Evolutionary conservation across 2,329 filamentous ascomycete species (phyloP).

Genomic region (Cryphonectria radicalis): DNA sequence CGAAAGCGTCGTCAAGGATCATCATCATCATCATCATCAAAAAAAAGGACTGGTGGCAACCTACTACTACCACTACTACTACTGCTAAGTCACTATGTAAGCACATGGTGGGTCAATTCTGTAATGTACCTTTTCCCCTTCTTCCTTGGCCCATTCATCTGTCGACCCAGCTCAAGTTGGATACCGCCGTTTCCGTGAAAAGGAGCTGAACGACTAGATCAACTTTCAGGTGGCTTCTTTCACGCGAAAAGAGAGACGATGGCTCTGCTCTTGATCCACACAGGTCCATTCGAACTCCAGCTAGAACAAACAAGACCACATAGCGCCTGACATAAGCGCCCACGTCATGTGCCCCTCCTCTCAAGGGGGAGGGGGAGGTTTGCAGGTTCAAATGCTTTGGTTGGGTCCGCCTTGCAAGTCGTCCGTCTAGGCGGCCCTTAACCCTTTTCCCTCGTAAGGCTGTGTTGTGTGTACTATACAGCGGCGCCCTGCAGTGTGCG

Average conservation of each 20-base stretch:
- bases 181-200: background rate
- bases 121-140: background rate
- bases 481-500: background rate
- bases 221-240: background rate
- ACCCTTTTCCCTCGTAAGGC: too few relatives aligned
- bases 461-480: background rate
- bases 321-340: conserved; percentile 19
- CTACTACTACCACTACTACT: too few relatives aligned
- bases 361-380: background rate
- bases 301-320: background rate
- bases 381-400: background rate
- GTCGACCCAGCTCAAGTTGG: background rate
- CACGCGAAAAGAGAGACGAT: background rate
- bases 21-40: too few relatives aligned
- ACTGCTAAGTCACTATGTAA: background rate
- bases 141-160: too few relatives aligned
- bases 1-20: background rate
- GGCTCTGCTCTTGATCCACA: background rate
- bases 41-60: background rate
- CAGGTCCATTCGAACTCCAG: background rate
- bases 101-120: background rate
- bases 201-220: background rate
- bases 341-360: conserved; percentile 17
- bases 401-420: background rate
- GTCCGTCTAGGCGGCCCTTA: background rate